Evolutionary conservation across 208 protist species (phyloP).

Genomic region (Trichomonas gallinae): DNA sequence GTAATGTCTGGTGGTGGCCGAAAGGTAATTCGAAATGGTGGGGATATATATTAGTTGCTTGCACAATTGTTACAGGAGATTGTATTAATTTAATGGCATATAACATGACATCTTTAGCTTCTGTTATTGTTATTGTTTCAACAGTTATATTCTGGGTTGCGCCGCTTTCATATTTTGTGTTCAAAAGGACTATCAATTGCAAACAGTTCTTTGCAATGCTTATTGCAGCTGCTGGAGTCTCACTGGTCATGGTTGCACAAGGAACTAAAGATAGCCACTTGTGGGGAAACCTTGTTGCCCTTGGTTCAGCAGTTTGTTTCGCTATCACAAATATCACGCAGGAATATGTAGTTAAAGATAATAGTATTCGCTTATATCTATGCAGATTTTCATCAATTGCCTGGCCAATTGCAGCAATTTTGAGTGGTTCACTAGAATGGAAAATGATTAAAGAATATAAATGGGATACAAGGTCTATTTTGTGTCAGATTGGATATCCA

Average conservation of each 20-base stretch:
- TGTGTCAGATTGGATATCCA: background rate
- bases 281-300: background rate
- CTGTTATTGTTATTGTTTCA: background rate
- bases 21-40: background rate
- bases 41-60: background rate
- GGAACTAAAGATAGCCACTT: background rate
- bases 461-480: background rate
- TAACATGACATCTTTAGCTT: background rate
- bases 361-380: background rate
- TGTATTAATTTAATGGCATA: background rate
- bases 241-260: background rate
- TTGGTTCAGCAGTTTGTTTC: background rate
- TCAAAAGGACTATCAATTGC: background rate
- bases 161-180: background rate
- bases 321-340: background rate
- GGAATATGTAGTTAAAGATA: background rate
- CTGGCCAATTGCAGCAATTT: background rate
- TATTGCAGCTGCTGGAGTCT: background rate
- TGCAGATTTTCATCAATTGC: background rate
- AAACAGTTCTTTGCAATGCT: background rate
- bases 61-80: background rate
- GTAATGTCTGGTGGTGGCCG: background rate
- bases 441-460: background rate
- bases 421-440: background rate
- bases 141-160: background rate